Percentiles rank a stretch among this genome's conserved stretches.
phyloP scores from a whole-genome alignment of 345 rosid genomes.

The Trapa incisa region DNA sequence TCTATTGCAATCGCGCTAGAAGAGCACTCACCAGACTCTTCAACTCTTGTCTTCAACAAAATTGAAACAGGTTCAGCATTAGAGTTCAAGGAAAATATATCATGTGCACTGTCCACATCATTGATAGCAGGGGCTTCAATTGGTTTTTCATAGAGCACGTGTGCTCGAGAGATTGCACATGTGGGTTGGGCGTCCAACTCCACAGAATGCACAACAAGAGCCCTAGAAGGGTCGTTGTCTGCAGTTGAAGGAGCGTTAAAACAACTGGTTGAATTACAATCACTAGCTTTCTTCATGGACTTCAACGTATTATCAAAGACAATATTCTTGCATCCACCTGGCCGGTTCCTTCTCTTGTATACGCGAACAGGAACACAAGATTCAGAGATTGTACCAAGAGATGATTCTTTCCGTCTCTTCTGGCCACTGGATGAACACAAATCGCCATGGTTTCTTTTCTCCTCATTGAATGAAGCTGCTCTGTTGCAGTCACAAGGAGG shows the following conservation, averaged over 20 bases:
- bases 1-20: constrained; percentile 37
- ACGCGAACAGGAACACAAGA: constrained; percentile 29
- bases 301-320: constrained; percentile 18
- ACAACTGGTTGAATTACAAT: constrained; percentile 31
- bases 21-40: constrained; percentile 45
- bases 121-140: constrained; percentile 21
- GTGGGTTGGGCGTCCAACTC: constrained; percentile 14
- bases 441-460: constrained; percentile 19
- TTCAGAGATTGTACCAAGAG: constrained; percentile 28
- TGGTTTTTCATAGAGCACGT: constrained; percentile 22
- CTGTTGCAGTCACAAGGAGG: constrained; percentile 23
- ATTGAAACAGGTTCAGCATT: constrained; percentile 35
- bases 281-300: constrained; percentile 25
- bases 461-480: constrained; percentile 21
- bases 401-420: constrained; percentile 28
- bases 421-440: constrained; percentile 20
- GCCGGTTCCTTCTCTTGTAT: constrained; percentile 44
- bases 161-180: constrained; percentile 15
- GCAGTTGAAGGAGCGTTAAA: constrained; percentile 28
- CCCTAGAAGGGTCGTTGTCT: constrained; percentile 19
- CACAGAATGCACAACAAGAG: constrained; percentile 9
- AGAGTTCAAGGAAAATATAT: constrained; percentile 55
- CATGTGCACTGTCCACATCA: constrained; percentile 46
- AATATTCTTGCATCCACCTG: constrained; percentile 15
- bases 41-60: constrained; percentile 32